A percentile compares a stretch with the other conserved stretches of the same genome.
Evolutionary conservation across 805 yeast species (phyloP).

Genomic region (Ogataea sp.): DNA sequence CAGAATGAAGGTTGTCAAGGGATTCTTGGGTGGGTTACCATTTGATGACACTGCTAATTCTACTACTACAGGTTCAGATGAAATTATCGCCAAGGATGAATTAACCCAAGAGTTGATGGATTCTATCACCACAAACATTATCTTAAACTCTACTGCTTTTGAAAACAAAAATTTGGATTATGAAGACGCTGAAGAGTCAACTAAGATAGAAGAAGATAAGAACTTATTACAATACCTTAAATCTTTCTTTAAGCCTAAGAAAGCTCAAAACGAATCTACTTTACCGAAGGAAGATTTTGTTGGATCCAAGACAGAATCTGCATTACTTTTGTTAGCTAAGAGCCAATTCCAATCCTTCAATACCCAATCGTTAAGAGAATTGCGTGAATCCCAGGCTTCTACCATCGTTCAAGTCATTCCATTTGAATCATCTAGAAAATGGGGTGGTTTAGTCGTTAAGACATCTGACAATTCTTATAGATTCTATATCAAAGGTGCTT

Average conservation of each 20-base stretch:
- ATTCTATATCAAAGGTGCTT: conserved; percentile 84
- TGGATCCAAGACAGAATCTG: conserved; percentile 95
- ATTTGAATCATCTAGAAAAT: conserved; percentile 86
- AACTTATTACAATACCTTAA: neutral
- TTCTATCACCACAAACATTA: conserved; percentile 46
- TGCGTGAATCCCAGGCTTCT: conserved; percentile 29
- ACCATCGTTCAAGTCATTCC: conserved; percentile 68
- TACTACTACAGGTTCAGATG: neutral
- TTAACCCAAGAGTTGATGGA: conserved; percentile 13
- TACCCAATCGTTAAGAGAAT: conserved; percentile 33
- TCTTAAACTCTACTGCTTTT: conserved; percentile 84
- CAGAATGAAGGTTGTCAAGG: conserved; percentile 82
- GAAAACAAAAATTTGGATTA: conserved; percentile 40
- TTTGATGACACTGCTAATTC: conserved; percentile 41
- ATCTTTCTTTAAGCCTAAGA: neutral
- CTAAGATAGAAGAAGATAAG: neutral
- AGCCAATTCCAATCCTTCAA: conserved; percentile 41
- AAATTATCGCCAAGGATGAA: neutral
- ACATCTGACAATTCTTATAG: conserved; percentile 42
- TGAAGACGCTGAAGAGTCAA: conserved; percentile 3
- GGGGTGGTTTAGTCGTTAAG: conserved; percentile 73
- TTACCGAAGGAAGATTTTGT: conserved; percentile 37
- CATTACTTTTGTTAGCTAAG: conserved; percentile 64
- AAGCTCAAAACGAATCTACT: neutral
- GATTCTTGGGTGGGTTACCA: conserved; percentile 50